phyloP scores from a whole-genome alignment of 352 stramenopile species.

The Pythium coloratum region DNA sequence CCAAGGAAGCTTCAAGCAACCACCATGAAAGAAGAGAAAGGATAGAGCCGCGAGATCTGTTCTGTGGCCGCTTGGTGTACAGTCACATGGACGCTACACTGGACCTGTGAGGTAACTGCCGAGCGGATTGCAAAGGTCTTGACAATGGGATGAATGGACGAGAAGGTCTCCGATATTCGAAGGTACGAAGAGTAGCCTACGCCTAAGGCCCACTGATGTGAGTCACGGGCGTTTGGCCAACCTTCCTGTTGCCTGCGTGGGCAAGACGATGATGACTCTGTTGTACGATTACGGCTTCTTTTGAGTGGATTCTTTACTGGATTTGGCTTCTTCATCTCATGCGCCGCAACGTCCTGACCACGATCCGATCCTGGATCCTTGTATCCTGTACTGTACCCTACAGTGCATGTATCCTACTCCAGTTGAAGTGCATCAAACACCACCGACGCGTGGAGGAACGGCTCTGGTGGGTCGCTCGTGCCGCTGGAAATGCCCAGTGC shows the following conservation, averaged over 20 bases:
- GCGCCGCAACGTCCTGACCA: no score
- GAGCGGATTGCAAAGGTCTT: slow-evolving; percentile 1
- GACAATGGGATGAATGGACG: not conserved
- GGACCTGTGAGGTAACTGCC: not conserved
- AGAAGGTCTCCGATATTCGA: no score
- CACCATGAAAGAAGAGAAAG: not conserved
- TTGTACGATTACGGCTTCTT: not conserved
- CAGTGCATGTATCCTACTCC: slow-evolving; percentile 21
- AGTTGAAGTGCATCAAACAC: slow-evolving; percentile 58
- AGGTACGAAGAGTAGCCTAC: not conserved
- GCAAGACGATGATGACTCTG: not conserved
- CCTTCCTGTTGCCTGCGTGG: no score
- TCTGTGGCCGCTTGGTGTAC: not conserved
- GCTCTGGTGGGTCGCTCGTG: slow-evolving; percentile 34
- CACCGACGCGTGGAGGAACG: slow-evolving; percentile 40
- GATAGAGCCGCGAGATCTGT: not conserved
- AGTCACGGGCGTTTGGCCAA: no score
- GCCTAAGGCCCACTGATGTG: no score
- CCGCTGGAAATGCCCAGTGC: slow-evolving; percentile 41
- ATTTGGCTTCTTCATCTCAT: not conserved
- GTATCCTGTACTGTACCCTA: not conserved
- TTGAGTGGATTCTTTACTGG: not conserved
- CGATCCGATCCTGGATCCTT: not conserved
- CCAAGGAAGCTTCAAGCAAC: no score
- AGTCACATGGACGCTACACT: not conserved